Percentiles rank a stretch among this genome's conserved stretches.
These are phyloP conservation scores for Posidonia oceanica DNA, from an alignment of 116 monocot genomes.

Conservation along the genomic window DNA sequence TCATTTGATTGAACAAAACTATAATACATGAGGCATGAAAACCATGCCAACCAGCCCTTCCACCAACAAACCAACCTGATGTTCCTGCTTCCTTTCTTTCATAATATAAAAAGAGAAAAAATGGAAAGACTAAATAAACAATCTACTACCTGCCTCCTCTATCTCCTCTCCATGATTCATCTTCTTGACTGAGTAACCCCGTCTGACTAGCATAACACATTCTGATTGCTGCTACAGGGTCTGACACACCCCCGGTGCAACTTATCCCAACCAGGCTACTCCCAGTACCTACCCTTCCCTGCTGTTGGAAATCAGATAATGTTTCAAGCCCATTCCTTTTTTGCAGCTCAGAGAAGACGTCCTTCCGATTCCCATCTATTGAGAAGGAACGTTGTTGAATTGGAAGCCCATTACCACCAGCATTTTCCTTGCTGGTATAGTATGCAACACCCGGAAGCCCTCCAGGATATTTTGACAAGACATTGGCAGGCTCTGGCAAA, in stretches of 20 bases:
- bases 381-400: not conserved
- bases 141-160: slow-evolving; percentile 12
- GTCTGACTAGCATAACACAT: slow-evolving; percentile 36
- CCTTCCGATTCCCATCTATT: not conserved
- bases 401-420: not conserved
- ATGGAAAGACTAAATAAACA: not conserved
- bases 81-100: slow-evolving; percentile 4
- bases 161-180: slow-evolving; percentile 14
- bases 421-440: slow-evolving; percentile 4
- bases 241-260: slow-evolving; percentile 27
- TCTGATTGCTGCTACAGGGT: slow-evolving; percentile 58
- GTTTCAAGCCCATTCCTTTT: not conserved
- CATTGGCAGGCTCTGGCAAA: slow-evolving; percentile 32
- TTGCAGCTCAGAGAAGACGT: not conserved
- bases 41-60: not conserved
- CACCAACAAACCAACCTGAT: not conserved
- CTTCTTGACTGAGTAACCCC: slow-evolving; percentile 4
- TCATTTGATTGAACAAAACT: slow-evolving; percentile 9
- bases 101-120: slow-evolving; percentile 5
- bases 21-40: slow-evolving; percentile 11
- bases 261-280: slow-evolving; percentile 10
- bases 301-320: not conserved
- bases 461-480: slow-evolving; percentile 17
- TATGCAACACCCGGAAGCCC: not conserved
- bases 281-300: not conserved